Percentiles rank a stretch among this genome's conserved stretches.
Evolutionary conservation across 2,329 filamentous ascomycete species (phyloP).

Genomic region (Penicillium psychrosexuale): DNA sequence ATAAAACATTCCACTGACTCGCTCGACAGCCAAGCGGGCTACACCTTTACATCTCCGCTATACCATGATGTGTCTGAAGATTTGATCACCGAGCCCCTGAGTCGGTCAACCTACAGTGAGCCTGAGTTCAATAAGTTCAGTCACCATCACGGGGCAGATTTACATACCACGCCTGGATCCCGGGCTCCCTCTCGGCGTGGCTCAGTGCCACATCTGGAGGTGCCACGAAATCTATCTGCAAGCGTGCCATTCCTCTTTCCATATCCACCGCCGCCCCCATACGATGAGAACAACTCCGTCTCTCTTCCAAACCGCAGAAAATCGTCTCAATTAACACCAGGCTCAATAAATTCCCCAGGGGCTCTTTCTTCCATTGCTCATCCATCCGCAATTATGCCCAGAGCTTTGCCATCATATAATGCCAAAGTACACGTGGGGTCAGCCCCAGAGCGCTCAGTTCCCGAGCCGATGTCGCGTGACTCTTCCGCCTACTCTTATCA

Average conservation of each 20-base stretch:
- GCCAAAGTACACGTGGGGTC: slow-evolving; percentile 23
- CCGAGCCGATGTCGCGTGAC: slow-evolving; percentile 35
- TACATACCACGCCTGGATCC: slow-evolving; percentile 27
- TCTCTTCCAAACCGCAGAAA: slow-evolving; percentile 24
- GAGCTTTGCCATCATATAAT: slow-evolving; percentile 23
- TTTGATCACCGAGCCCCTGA: slow-evolving; percentile 24
- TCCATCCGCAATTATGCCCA: slow-evolving; percentile 37
- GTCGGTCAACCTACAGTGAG: slow-evolving; percentile 34
- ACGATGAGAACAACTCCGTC: slow-evolving; percentile 36
- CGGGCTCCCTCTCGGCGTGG: slow-evolving; percentile 24
- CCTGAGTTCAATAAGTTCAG: slow-evolving; percentile 24
- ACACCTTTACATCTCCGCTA: slow-evolving; percentile 30
- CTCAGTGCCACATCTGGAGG: slow-evolving; percentile 16
- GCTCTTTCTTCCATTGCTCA: slow-evolving; percentile 19
- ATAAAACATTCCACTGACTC: slow-evolving; percentile 34
- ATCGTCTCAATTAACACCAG: slow-evolving; percentile 8
- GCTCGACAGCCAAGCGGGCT: slow-evolving; percentile 24
- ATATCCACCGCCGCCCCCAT: slow-evolving; percentile 27
- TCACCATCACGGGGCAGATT: slow-evolving; percentile 18
- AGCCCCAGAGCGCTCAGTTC: slow-evolving; percentile 26
- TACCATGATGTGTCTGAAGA: slow-evolving; percentile 26
- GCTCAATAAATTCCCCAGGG: slow-evolving; percentile 10
- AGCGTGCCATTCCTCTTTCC: slow-evolving; percentile 28
- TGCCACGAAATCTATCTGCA: slow-evolving; percentile 24
- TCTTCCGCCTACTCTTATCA: slow-evolving; percentile 34